Base-by-base conservation (phyloP, 1,284 basidiomycete species). In the Tetrapyrgos nigripes region DNA sequence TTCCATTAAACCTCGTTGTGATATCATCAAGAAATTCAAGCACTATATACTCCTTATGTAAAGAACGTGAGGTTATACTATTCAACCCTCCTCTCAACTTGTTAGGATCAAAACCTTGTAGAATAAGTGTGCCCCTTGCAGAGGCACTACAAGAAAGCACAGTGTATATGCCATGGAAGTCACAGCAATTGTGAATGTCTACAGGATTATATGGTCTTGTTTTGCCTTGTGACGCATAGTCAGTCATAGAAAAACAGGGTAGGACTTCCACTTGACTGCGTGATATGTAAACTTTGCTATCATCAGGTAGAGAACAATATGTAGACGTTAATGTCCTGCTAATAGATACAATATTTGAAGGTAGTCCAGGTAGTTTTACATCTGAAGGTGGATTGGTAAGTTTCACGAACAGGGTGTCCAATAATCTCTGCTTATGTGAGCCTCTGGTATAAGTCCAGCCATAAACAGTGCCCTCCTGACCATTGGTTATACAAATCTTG, bases 211-310 rank as follows among this genome's bases (percentile, higher is more conserved):
- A 50, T 3, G 31, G 19, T 23, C 74, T 43, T 2, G 75, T 76
- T 53, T 76, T 72, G 5, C 78, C 79, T 64, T 80, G 77, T 0
- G 73, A 75, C 1, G 65, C 62, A 68, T 72, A 79, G 56, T 79
- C 77, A 17, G 77, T 79, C 72, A 79, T 79, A 3, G 73, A 68
- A 72, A 79, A 80, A 55, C 79, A 77, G 0, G 71, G 71, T 0
- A 78, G 31, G 0, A 78, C 62, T 10, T 68, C 57, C 0, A 79
- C 72, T 59, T 80, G 78, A 3, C 62, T 53, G 13, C 74, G 49
- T 0, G 44, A 51, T 11, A 79, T 64, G 6, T 27, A 28, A 2
- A 74, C 33, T 2, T 13, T 40, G n/a, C 35, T 54, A 47, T 70
- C 75, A 68, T 72, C 66, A 17, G 69, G 68, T 2, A 78, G 27